Evolutionary conservation across 2,329 filamentous ascomycete species (phyloP), one percentile per base, ranked within the genome.

Genomic region (Pseudocercospora vitis): DNA sequence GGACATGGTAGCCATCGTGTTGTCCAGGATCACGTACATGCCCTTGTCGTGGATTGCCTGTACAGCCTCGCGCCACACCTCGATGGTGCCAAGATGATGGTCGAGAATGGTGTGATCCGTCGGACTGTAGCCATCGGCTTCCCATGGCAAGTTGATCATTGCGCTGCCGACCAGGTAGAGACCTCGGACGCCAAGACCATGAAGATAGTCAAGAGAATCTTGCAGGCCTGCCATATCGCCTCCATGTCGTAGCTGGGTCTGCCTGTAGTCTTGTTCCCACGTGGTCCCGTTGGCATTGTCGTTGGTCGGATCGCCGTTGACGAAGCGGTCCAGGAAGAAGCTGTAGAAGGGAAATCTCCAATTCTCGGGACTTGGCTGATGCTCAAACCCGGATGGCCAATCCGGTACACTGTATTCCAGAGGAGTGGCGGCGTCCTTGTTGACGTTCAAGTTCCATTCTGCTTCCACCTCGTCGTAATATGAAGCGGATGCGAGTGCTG

Each of bases 311-410:
- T 86, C 79, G 16, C 83, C 83, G 61, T 86, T 85, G 35, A 84
- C 81, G 62, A 81, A 86, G 55, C 81, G 74, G 65, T 86, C 83
- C 8, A 85, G 69, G 64, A 85, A 84, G 40, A 86, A 71, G 7
- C 81, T 84, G 65, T 87, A 87, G 63, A 85, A 81, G 0, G 84
- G 84, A 56, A 86, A 78, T 21, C 84, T 76, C 84, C 84, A 87
- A 60, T 82, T 86, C 0, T 72, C 65, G 1, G 84, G 83, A 16
- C 82, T 85, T 0, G 73, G 70, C 14, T 69, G 64, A 82, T 79
- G 56, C 76, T 70, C n/a, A 70, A 61, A 59, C 3, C 33, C 56
- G 7, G 52, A 71, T 79, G 71, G 76, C 70, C 55, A 82, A 9
- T 53, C 57, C 7, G 64, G 64, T 3, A 57, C 78, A 65, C 71